Base-by-base conservation (phyloP, 192 early-diverging fungal genomes). In the Haplosporangium gracile region DNA sequence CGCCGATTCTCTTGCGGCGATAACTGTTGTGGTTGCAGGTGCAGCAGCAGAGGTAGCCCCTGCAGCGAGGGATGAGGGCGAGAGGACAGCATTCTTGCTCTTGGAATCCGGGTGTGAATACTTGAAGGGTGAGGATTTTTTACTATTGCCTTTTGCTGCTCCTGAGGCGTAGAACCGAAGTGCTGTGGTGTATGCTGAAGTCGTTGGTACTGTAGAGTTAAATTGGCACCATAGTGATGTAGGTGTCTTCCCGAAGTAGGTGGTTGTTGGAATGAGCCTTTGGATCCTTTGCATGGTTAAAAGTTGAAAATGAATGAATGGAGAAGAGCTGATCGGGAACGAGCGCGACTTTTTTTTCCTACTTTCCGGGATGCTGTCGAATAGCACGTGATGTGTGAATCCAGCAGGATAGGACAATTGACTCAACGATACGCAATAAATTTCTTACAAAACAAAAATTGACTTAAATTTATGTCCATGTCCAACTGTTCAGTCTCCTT, bases 61-160 rank as follows among this genome's bases (percentile, higher is more conserved):
- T 40, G 82, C 16, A 29, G 82, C 53, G 47, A 77, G 43, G 5
- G 76, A 83, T 0, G 82, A 73, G 11, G 82, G 75, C 29, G 82
- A 83, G 11, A 51, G 60, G 24, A 38, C 36, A 3, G 81, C 76
- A 32, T 24, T 78, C 55, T 32, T 60, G 55, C 49, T 77, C 76
- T 78, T 83, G 13, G 82, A 83, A 39, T 83, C 82, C 49, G 76
- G 76, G 43, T 78, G 75, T 18, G 76, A 77, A 76, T 77, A 78
- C 38, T 83, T 78, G 70, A 83, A 83, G 40, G 76, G 82, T 10
- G 82, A 68, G 40, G 74, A 78, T 69, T 78, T 83, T 10, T 73
- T 69, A 3, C 29, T 32, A 16, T 29, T 53, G 40, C 57, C 22
- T 6, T 15, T 68, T 49, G 38, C 57, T 49, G 45, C 40, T 65